These are phyloP conservation scores for Linderina pennispora DNA, from an alignment of 192 early-diverging fungal species.

Conservation along the genomic window DNA sequence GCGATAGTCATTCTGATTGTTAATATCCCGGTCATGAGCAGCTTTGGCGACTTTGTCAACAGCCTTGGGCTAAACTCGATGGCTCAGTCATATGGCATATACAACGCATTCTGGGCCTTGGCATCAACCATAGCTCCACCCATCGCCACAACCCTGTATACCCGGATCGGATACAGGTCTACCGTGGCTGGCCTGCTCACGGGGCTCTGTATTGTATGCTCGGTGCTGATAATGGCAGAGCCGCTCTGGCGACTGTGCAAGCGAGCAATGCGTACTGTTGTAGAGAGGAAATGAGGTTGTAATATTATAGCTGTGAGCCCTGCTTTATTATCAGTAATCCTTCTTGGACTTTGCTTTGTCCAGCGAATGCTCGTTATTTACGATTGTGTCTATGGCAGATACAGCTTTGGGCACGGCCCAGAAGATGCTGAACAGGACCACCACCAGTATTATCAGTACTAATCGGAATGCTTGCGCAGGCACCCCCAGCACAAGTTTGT, in stretches of 20 bases:
- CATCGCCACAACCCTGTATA: slow-evolving; percentile 28
- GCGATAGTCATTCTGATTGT: slow-evolving; percentile 10
- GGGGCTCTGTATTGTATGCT: slow-evolving; percentile 14
- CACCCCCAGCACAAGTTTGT: slow-evolving; percentile 31
- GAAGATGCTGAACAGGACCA: slow-evolving; percentile 6
- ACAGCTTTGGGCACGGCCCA: slow-evolving; percentile 13
- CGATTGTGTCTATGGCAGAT: no score
- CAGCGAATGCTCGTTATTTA: no score
- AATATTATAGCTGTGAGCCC: no score
- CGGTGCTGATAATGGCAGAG: slow-evolving; percentile 10
- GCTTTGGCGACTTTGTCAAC: slow-evolving; percentile 47
- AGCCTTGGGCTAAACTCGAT: slow-evolving; percentile 31
- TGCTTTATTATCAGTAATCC: no score
- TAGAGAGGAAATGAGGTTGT: no score
- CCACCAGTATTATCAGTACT: slow-evolving; percentile 16
- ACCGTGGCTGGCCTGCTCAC: slow-evolving; percentile 20
- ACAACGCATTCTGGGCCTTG: slow-evolving; percentile 38
- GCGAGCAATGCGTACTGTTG: no score
- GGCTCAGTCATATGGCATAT: slow-evolving; percentile 36
- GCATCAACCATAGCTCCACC: slow-evolving; percentile 33
- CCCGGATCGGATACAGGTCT: slow-evolving; percentile 25
- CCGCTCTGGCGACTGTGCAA: background rate
- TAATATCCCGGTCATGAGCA: slow-evolving; percentile 44
- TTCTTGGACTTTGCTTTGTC: no score
- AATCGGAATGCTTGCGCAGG: slow-evolving; percentile 29